Evolutionary conservation across 108 stramenopile species (phyloP).

Genomic region (Stephanodiscus minutulus): DNA sequence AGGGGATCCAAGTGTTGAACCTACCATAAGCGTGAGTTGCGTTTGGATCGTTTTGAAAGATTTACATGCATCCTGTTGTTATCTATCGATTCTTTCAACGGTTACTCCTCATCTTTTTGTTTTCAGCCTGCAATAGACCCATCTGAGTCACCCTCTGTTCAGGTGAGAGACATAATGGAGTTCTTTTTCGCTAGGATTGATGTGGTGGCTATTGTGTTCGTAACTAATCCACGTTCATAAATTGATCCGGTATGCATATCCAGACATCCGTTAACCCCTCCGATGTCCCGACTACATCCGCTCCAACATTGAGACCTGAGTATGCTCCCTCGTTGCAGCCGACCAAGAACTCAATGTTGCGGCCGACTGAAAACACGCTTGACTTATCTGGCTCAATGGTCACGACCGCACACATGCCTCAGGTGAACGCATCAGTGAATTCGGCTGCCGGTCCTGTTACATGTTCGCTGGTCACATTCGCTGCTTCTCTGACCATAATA

Average conservation of each 20-base stretch:
- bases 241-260: neutral
- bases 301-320: neutral
- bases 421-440: too few relatives aligned
- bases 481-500: too few relatives aligned
- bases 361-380: neutral
- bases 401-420: too few relatives aligned
- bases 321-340: too few relatives aligned
- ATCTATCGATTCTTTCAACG: neutral
- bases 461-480: too few relatives aligned
- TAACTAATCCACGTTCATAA: neutral
- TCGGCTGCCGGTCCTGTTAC: too few relatives aligned
- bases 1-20: neutral
- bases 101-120: neutral
- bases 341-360: neutral
- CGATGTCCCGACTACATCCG: constrained; percentile 3
- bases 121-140: neutral
- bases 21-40: too few relatives aligned
- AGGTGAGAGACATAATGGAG: neutral
- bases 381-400: neutral
- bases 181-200: neutral
- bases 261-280: neutral
- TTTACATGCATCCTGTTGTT: neutral
- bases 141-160: neutral
- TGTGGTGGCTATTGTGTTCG: neutral
- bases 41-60: too few relatives aligned